A percentile compares a stretch with the other conserved stretches of the same genome.
Evolutionary conservation across 2,329 filamentous ascomycete genomes (phyloP).

Genomic region (Geosmithia morbida): DNA sequence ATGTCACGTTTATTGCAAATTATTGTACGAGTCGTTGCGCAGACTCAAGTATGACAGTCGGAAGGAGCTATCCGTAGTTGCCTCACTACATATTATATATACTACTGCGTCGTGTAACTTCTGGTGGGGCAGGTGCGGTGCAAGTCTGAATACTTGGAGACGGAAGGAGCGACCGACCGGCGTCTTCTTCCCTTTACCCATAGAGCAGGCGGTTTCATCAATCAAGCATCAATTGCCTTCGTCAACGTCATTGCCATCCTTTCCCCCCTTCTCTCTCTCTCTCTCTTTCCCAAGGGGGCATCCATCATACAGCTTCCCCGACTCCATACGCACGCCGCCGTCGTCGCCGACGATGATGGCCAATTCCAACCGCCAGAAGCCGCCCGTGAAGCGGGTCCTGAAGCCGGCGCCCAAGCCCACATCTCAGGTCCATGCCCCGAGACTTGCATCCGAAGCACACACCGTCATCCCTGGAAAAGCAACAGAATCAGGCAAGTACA

Average conservation of each 20-base stretch:
- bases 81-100: too few species aligned
- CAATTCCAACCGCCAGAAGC: conserved; percentile 4
- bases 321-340: neutral
- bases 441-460: conserved; percentile 11
- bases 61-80: too few species aligned
- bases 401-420: conserved; percentile 10
- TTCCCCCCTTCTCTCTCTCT: neutral
- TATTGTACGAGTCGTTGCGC: too few species aligned
- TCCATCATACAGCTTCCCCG: neutral
- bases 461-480: conserved; percentile 13
- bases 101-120: neutral
- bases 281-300: too few species aligned
- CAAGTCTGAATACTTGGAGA: neutral
- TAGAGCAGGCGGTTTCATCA: neutral
- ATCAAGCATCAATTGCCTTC: neutral
- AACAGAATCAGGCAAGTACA: conserved; percentile 10
- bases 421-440: conserved; percentile 11
- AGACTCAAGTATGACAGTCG: too few species aligned
- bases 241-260: neutral
- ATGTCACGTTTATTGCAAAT: too few species aligned
- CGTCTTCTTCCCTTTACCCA: neutral
- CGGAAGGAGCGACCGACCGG: neutral
- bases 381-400: conserved; percentile 9
- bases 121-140: neutral
- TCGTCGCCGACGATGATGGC: conserved; percentile 6